Evolutionary conservation across 2,329 filamentous ascomycete genomes (phyloP), one percentile per base, ranked within the genome.

Genomic region (Trichoderma oligosporum): DNA sequence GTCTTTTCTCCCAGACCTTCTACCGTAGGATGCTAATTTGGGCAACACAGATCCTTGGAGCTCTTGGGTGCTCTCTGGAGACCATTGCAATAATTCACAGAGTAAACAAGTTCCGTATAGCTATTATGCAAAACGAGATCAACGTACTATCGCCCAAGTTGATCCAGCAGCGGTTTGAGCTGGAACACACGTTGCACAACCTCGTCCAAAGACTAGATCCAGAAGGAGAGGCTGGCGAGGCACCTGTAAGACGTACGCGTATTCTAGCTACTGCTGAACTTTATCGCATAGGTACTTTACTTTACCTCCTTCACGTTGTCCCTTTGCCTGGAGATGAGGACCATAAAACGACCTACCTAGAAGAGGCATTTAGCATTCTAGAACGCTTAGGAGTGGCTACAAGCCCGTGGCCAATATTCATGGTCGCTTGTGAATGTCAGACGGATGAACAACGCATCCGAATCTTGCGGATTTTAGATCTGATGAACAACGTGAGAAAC

Each of bases 351-450:
- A 25, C 63, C 2, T 68, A 68, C 45, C 58, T 75, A 4, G 57
- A 71, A n/a, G 66, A 69, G 20, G 73, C 72, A 0, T 71, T 78
- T 42, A 58, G 62, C 0, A 63, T 74, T 4, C 61, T 79, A 4
- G 65, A 64, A 24, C 66, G 62, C 18, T 66, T 78, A 12, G 66
- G 72, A 7, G 68, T 76, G 27, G 77, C 74, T 59, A 78, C 76
- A 7, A 78, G 75, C 60, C 76, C 76, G 3, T 79, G 77, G 76
- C 76, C 77, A 6, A 63, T 79, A 4, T 79, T 79, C 49, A 71
- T 79, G 27, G 63, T 77, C 12, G 76, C 75, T 0, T 79, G 76
- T 61, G 76, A 77, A 62, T 71, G 71, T 7, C 67, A 69, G 27
- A 69, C 66, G 14, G 76, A 78, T 45, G 67, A 70, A 20, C 72